Evolutionary conservation across 345 rosid species (phyloP).

Genomic region (Leavenworthia alabamica): DNA sequence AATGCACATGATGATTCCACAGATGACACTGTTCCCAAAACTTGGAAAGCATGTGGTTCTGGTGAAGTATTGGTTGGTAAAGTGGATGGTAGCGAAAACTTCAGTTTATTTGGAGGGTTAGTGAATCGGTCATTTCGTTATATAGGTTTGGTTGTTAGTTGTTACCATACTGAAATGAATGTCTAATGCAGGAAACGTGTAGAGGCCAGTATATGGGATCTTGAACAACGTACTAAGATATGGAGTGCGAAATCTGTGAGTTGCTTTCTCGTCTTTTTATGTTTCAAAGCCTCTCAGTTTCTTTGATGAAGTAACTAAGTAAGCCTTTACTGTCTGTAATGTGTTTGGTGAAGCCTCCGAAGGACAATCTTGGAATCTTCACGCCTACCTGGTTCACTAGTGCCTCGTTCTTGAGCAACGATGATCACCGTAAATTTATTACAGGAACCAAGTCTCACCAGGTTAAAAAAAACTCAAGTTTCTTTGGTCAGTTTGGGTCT

Average conservation of each 20-base stretch:
- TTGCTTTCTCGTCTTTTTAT: conserved; percentile 6
- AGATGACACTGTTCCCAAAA: conserved; percentile 24
- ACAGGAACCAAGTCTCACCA: conserved; percentile 81
- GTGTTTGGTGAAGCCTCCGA: conserved; percentile 57
- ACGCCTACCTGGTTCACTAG: conserved; percentile 95
- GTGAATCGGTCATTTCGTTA: conserved; percentile 21
- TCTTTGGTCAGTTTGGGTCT: background rate
- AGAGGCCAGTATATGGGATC: conserved; percentile 82
- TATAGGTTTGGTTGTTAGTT: background rate
- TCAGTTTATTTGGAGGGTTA: conserved; percentile 91
- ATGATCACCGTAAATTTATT: conserved; percentile 82
- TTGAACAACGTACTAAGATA: conserved; percentile 52
- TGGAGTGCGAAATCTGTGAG: conserved; percentile 86
- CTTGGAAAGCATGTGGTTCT: conserved; percentile 67
- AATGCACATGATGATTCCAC: conserved; percentile 31
- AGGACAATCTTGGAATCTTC: conserved; percentile 76
- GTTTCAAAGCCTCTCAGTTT: background rate
- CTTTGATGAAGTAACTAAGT: background rate
- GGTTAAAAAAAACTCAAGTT: conserved; percentile 36
- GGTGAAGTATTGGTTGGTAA: conserved; percentile 54
- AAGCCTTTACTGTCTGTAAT: background rate
- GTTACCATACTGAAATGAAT: too few relatives aligned
- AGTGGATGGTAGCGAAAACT: conserved; percentile 64
- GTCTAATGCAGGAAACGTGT: conserved; percentile 62
- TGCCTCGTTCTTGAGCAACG: conserved; percentile 60